Conservation (phyloP, 495 filamentous ascomycete species). For the Aspergillus diversus region DNA sequence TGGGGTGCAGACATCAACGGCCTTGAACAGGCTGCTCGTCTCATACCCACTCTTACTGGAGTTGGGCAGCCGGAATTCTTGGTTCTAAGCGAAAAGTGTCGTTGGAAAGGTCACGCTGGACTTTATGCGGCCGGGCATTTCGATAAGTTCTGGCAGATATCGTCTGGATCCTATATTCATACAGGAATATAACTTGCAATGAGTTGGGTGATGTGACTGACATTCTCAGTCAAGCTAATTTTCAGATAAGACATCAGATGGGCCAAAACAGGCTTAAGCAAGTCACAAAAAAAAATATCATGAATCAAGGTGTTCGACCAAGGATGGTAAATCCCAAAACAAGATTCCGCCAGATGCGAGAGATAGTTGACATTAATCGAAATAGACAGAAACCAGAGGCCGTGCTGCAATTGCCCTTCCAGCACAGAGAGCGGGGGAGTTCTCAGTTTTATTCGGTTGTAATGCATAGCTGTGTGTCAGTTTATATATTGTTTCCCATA, state of each 20-base stretch:
- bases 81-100: constrained; percentile 44
- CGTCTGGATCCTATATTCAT: constrained; percentile 28
- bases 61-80: constrained; percentile 63
- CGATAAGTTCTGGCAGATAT: constrained; percentile 56
- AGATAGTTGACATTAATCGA: no score
- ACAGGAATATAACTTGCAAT: constrained; percentile 8
- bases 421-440: neutral
- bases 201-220: neutral
- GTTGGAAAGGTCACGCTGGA: constrained; percentile 57
- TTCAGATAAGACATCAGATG: neutral
- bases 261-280: no score
- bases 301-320: neutral
- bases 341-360: neutral
- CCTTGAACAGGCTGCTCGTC: constrained; percentile 55
- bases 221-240: neutral
- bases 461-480: neutral
- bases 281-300: neutral
- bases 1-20: constrained; percentile 55
- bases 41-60: constrained; percentile 60
- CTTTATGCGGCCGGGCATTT: constrained; percentile 59
- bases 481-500: neutral
- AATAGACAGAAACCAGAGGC: no score
- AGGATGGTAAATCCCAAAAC: neutral
- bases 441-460: neutral
- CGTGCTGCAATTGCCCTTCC: no score